Base-by-base conservation (phyloP, 805 yeast species). In the Lachancea sp. region DNA sequence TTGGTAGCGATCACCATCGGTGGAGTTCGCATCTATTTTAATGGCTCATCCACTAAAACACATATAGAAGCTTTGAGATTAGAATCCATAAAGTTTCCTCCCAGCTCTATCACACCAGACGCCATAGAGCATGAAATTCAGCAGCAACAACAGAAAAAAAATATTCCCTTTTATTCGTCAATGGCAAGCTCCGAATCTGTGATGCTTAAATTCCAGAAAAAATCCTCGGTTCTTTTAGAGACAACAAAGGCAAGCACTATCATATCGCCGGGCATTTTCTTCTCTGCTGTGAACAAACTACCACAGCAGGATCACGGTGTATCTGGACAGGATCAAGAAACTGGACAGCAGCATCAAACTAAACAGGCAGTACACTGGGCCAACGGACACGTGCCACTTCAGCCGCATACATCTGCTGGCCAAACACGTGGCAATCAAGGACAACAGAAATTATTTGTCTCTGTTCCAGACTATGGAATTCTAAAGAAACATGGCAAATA, bases 391-490 rank as follows among this genome's bases (percentile, higher is more conserved):
- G 29, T 17, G 9, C 24, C 30, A 7, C 21, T n/a, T 12, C 31
- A 4, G 8, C 35, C 28, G 15, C 40, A 24, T 15, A 5, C 38
- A 23, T 36, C 23, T 6, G 45, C 34, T 20, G 29, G 19, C 5
- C 42, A 37, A 15, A 20, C 16, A 9, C 38, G 18, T 3, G 20
- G 13, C 32, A 36, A 15, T 18, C 24, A 26, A 2, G 20, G 18
- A 16, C 45, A 60, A n/a, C 63, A 74, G 45, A 72, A 73, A 40
- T 61, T 86, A 17, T 87, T 83, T 58, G 80, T 83, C 3, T 71
- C 90, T 34, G 81, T 87, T 7, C 82, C 92, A 6, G 96, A 92
- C 60, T 80, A 85, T 54, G 96, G 96, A 31, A 71, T 83, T 30
- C 65, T 87, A 47, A 87, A 86, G 55, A 80, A 79, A 48, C 78